phyloP scores from a whole-genome alignment of 2,329 filamentous ascomycete species.

The Ceratocystiopsis brevicomis region DNA sequence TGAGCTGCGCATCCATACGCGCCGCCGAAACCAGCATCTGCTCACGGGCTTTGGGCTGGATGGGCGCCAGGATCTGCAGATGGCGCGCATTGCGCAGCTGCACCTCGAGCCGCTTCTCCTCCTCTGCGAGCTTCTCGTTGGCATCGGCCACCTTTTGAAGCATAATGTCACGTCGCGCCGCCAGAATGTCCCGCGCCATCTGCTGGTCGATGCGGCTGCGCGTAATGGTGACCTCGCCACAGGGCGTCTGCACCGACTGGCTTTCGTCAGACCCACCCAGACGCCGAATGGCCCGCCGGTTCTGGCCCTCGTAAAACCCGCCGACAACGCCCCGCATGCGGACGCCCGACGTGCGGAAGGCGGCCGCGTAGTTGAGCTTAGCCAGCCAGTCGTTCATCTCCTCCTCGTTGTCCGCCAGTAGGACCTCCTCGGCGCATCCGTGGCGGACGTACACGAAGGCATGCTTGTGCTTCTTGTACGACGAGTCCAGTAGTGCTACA shows the following conservation, averaged over 20 bases:
- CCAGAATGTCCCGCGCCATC: slow-evolving; percentile 70
- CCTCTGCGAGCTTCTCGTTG: slow-evolving; percentile 54
- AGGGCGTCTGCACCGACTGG: slow-evolving; percentile 45
- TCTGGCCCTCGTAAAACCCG: slow-evolving; percentile 68
- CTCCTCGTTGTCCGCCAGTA: slow-evolving; percentile 73
- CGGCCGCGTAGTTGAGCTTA: slow-evolving; percentile 88
- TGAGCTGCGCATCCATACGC: slow-evolving; percentile 69
- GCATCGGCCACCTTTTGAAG: slow-evolving; percentile 65
- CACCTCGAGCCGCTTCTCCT: slow-evolving; percentile 61
- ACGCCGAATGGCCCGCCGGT: slow-evolving; percentile 50
- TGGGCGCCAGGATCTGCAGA: slow-evolving; percentile 70
- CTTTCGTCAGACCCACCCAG: slow-evolving; percentile 38
- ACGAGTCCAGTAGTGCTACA: slow-evolving; percentile 68
- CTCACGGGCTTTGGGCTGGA: slow-evolving; percentile 78
- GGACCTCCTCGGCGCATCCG: slow-evolving; percentile 71
- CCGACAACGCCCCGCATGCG: slow-evolving; percentile 76
- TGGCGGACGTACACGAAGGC: slow-evolving; percentile 82
- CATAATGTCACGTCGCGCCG: slow-evolving; percentile 68
- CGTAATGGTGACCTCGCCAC: slow-evolving; percentile 54
- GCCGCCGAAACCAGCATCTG: slow-evolving; percentile 70
- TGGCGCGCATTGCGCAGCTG: slow-evolving; percentile 81
- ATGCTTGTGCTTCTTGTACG: slow-evolving; percentile 89
- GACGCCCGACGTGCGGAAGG: slow-evolving; percentile 81
- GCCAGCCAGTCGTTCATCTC: slow-evolving; percentile 96
- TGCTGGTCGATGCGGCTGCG: slow-evolving; percentile 60